Conservation (phyloP, 768 basidiomycete species). For the Phanerochaete carnosa region DNA sequence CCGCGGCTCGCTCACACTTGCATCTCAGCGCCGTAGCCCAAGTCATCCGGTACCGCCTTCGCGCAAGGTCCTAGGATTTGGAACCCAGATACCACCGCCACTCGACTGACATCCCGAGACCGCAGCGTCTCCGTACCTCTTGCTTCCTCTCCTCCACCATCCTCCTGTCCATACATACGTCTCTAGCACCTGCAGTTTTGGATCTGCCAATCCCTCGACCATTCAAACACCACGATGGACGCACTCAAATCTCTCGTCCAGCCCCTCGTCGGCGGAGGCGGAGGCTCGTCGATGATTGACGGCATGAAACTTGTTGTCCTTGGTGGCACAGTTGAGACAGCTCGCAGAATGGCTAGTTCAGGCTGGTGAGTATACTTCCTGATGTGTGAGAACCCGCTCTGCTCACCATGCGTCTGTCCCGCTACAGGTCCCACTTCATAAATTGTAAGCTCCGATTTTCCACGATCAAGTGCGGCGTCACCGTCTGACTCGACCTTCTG, state of each 20-base stretch:
- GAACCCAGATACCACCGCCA: conserved; percentile 12
- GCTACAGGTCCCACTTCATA: conserved; percentile 73
- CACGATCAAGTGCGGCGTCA: background rate
- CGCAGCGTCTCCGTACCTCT: conserved; percentile 18
- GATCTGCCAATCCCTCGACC: conserved; percentile 27
- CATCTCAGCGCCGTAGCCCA: conserved; percentile 8
- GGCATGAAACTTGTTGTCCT: conserved; percentile 89
- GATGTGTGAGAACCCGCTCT: background rate
- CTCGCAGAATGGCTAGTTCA: conserved; percentile 75
- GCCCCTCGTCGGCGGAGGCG: conserved; percentile 73
- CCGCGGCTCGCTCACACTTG: background rate
- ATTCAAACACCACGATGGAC: conserved; percentile 52
- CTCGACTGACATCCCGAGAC: conserved; percentile 7
- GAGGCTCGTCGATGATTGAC: conserved; percentile 77
- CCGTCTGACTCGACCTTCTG: background rate
- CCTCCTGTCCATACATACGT: conserved; percentile 16
- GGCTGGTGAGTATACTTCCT: conserved; percentile 56
- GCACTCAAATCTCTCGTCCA: conserved; percentile 77
- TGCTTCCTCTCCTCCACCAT: conserved; percentile 23
- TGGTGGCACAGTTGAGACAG: conserved; percentile 85
- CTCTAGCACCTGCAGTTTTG: conserved; percentile 33
- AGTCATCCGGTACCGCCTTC: conserved; percentile 7
- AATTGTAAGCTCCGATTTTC: conserved; percentile 58
- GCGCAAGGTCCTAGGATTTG: background rate
- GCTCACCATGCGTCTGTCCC: conserved; percentile 12